Evolutionary conservation across 2,329 filamentous ascomycete genomes (phyloP).

Genomic region (Ophiostoma tasmaniense): DNA sequence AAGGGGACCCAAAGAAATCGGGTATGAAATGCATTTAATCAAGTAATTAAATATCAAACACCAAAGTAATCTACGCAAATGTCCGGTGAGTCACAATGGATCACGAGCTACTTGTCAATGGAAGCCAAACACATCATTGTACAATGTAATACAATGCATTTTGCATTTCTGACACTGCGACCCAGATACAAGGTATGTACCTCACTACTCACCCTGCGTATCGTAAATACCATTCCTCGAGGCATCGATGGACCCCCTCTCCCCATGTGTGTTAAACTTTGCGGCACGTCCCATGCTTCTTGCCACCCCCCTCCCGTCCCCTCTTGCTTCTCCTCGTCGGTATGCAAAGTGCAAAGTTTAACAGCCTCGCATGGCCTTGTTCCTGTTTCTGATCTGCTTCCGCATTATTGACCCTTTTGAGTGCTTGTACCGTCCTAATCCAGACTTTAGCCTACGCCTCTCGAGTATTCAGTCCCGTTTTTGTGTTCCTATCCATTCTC

Average conservation of each 20-base stretch:
- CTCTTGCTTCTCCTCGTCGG: neutral
- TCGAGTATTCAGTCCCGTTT: neutral
- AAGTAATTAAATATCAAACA: neutral
- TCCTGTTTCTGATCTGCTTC: neutral
- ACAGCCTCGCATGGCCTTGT: conserved; percentile 1
- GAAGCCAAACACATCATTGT: neutral
- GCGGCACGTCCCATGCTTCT: neutral
- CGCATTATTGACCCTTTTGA: neutral
- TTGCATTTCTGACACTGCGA: neutral
- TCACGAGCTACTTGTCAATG: neutral
- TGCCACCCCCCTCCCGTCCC: neutral
- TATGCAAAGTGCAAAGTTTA: neutral
- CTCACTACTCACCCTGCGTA: too few species aligned
- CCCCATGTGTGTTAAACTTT: neutral
- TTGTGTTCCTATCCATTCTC: neutral
- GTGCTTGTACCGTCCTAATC: neutral
- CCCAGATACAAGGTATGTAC: neutral
- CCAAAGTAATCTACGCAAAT: neutral
- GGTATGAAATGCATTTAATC: neutral
- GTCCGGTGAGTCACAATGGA: neutral
- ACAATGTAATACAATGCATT: neutral
- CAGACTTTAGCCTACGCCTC: neutral
- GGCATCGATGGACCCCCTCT: neutral
- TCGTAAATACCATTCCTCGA: too few species aligned
- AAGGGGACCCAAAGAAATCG: neutral